Base-by-base conservation (phyloP, 495 filamentous ascomycete species). In the Mycothermus thermophilus region DNA sequence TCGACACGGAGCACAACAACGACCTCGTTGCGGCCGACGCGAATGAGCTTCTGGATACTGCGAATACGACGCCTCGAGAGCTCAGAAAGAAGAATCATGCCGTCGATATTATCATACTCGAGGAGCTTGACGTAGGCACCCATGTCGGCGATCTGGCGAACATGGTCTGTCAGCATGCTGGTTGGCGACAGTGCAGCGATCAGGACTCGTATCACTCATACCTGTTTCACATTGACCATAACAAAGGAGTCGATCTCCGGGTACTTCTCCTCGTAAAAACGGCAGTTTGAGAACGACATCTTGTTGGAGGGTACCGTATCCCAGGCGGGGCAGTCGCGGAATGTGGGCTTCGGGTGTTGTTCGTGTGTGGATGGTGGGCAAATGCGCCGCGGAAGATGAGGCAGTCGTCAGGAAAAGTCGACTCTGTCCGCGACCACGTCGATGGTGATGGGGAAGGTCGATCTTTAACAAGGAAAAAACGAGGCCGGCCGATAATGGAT, bases 51-150 rank as follows among this genome's bases (percentile, higher is more conserved):
- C 59, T 97, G 90, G 52, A 97, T 97, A 73, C 78, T 85, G 62
- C 90, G 68, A 50, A 97, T 97, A 72, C 90, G 88, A 62, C 90
- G 77, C 61, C 90, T 73, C 17, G 92, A 96, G 31, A 97, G 73
- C 58, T 97, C 90, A 47, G 81, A 90, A 42, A 97, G 80, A 31
- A 97, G 69, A 43, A 97, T 97, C 90, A 97, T 97, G 67, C 90
- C 90, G 57, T 97, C 90, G 60, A 97, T 97, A 64, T 95, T 93
- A 59, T 96, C 90, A 60, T 97, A 97, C 65, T 97, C 90, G 47
- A 97, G 78, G 18, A 97, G 77, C 66, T 97, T 97, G 53, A 97
- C 90, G 56, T 97, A 97, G 46, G 90, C 90, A 47, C 90, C 90
- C 90, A 97, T 97, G 58, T 97, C 90, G 56, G 90, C 90, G 56